Conservation (phyloP, 495 filamentous ascomycete species). For the Neurospora sublineolata region DNA sequence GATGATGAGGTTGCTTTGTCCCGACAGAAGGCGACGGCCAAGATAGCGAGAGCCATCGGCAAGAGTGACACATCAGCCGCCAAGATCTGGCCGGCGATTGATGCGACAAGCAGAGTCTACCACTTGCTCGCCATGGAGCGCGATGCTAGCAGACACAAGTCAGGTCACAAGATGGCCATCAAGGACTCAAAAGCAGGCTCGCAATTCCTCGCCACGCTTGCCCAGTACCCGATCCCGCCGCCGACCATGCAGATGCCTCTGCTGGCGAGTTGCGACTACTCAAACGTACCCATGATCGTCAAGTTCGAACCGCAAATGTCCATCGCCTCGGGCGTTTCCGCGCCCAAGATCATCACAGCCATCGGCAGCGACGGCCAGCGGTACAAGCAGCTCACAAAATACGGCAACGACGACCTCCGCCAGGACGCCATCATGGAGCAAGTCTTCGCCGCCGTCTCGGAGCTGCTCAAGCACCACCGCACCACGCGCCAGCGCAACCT, state of each 20-base stretch:
- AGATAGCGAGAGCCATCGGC: conserved; percentile 47
- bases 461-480: conserved; percentile 71
- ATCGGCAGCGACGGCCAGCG: conserved; percentile 60
- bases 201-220: conserved; percentile 44
- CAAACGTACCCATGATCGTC: conserved; percentile 51
- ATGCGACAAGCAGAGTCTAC: conserved; percentile 63
- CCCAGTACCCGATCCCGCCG: conserved; percentile 60
- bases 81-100: conserved; percentile 54
- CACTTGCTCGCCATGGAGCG: conserved; percentile 59
- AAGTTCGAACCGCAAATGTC: conserved; percentile 60
- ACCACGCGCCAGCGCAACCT: conserved; percentile 81
- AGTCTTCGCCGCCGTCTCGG: conserved; percentile 91
- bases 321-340: conserved; percentile 81
- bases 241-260: conserved; percentile 80
- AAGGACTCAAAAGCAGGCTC: conserved; percentile 46
- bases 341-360: conserved; percentile 81
- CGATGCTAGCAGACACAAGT: conserved; percentile 45
- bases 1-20: conserved; percentile 64
- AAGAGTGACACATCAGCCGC: conserved; percentile 26
- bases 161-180: conserved; percentile 51
- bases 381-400: conserved; percentile 89
- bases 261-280: conserved; percentile 63
- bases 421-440: conserved; percentile 99
- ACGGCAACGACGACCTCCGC: conserved; percentile 88
- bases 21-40: conserved; percentile 58